Conservation (phyloP, 2,329 filamentous ascomycete genomes). For the Epichloe hybrida region DNA sequence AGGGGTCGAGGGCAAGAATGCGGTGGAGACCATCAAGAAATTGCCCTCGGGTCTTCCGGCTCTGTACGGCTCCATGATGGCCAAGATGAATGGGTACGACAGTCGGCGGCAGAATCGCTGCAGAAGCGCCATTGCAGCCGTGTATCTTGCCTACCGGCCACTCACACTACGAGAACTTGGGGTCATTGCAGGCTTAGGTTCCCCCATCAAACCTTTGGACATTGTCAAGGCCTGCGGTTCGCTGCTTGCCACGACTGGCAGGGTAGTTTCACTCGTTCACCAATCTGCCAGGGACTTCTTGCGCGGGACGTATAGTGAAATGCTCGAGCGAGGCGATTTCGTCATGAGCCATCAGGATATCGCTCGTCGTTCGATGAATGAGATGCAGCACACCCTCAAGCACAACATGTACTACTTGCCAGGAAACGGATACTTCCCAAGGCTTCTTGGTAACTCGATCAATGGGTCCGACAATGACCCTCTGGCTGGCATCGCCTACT, state of each 20-base stretch:
- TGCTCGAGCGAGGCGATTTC: conserved; percentile 17
- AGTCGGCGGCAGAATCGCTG: conserved; percentile 1
- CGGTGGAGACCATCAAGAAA: conserved; percentile 2
- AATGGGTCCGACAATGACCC: conserved; percentile 8
- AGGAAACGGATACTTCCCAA: conserved; percentile 12
- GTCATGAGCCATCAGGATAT: conserved; percentile 18
- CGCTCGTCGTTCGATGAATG: conserved; percentile 19
- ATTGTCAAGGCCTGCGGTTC: conserved; percentile 24
- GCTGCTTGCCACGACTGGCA: conserved; percentile 18
- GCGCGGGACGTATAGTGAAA: conserved; percentile 5
- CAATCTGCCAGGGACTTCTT: conserved; percentile 31
- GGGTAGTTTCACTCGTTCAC: conserved; percentile 24
- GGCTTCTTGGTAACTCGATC: conserved; percentile 3
- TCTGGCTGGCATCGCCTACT: conserved; percentile 11
- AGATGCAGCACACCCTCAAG: conserved; percentile 18
- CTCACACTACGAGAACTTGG: conserved; percentile 20
- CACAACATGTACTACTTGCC: conserved; percentile 23
- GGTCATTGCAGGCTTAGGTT: conserved; percentile 10
- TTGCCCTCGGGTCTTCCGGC: conserved; percentile 3
- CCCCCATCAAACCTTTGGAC: conserved; percentile 6
- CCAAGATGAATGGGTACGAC: conserved; percentile 1
- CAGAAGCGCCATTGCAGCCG: conserved; percentile 7
- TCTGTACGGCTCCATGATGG: conserved; percentile 4
- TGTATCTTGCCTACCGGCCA: conserved; percentile 19
- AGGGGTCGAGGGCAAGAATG: conserved; percentile 5